Percentiles rank a stretch among this genome's conserved stretches.
These are phyloP conservation scores for Pterocarpus macrocarpus DNA, from an alignment of 306 rosid species.

Conservation along the genomic window DNA sequence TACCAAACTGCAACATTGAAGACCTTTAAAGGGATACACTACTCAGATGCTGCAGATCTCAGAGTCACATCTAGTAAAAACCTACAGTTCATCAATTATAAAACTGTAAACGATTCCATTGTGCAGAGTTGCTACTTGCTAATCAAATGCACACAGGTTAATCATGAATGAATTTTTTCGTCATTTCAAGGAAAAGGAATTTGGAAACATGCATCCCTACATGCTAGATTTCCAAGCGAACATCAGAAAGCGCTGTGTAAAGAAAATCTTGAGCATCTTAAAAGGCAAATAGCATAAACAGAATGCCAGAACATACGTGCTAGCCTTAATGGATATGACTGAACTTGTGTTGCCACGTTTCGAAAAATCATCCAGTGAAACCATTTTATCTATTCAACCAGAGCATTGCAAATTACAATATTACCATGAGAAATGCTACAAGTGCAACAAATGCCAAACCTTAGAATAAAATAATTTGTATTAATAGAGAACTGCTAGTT, in stretches of 20 bases:
- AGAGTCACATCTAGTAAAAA: neutral
- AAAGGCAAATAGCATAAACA: conserved; percentile 3
- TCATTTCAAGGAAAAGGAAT: conserved; percentile 34
- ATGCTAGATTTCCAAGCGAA: conserved; percentile 22
- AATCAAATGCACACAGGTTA: conserved; percentile 6
- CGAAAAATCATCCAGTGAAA: conserved; percentile 7
- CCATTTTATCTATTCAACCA: no score
- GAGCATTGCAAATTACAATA: no score
- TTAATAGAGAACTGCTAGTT: no score
- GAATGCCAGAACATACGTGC: conserved; percentile 16
- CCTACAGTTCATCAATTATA: neutral
- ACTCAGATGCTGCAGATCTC: conserved; percentile 34
- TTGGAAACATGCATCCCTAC: conserved; percentile 4
- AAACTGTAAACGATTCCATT: conserved; percentile 34
- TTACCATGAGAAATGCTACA: no score
- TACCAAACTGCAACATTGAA: conserved; percentile 65
- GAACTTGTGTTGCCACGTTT: conserved; percentile 22
- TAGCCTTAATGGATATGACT: neutral
- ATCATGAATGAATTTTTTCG: conserved; percentile 2
- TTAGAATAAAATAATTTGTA: no score
- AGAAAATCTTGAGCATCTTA: neutral
- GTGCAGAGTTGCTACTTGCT: neutral
- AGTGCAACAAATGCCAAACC: no score
- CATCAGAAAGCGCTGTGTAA: conserved; percentile 1
- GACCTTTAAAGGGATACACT: conserved; percentile 40